Conservation (phyloP, 306 rosid species). For the peach (Prunus persica) region DNA sequence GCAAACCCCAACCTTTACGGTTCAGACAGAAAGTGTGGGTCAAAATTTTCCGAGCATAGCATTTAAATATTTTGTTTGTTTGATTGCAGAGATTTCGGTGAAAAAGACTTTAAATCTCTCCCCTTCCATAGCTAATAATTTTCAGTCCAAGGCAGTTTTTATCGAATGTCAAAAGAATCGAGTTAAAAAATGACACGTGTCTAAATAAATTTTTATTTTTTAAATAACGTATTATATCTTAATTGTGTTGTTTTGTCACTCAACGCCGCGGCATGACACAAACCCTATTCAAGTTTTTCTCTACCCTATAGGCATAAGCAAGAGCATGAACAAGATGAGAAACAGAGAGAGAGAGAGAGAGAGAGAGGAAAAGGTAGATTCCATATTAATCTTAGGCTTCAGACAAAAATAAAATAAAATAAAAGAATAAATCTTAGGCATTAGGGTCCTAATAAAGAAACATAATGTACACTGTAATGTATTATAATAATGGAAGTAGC, state of each 20-base stretch:
- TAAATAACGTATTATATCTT: too few species aligned
- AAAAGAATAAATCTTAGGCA: constrained; percentile 21
- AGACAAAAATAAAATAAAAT: background rate
- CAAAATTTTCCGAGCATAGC: constrained; percentile 41
- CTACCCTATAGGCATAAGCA: background rate
- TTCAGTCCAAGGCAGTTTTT: too few species aligned
- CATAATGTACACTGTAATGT: constrained; percentile 16
- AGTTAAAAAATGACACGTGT: too few species aligned
- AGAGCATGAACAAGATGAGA: background rate
- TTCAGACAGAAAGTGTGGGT: constrained; percentile 50
- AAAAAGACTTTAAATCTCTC: constrained; percentile 47
- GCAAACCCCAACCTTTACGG: constrained; percentile 47
- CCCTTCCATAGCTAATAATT: too few species aligned
- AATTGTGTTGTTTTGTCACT: too few species aligned
- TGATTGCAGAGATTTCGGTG: constrained; percentile 69
- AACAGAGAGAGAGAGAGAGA: constrained; percentile 11
- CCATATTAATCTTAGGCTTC: constrained; percentile 44
- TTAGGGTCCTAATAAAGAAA: constrained; percentile 20
- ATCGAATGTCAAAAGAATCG: too few species aligned
- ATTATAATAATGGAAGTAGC: constrained; percentile 24
- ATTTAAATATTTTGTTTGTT: constrained; percentile 34
- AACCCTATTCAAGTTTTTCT: too few species aligned
- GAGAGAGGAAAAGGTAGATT: constrained; percentile 35
- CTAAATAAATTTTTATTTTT: too few species aligned
- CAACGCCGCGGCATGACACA: too few species aligned